phyloP scores from a whole-genome alignment of 2,329 filamentous ascomycete species.

The Dendrostoma leiphaemia region DNA sequence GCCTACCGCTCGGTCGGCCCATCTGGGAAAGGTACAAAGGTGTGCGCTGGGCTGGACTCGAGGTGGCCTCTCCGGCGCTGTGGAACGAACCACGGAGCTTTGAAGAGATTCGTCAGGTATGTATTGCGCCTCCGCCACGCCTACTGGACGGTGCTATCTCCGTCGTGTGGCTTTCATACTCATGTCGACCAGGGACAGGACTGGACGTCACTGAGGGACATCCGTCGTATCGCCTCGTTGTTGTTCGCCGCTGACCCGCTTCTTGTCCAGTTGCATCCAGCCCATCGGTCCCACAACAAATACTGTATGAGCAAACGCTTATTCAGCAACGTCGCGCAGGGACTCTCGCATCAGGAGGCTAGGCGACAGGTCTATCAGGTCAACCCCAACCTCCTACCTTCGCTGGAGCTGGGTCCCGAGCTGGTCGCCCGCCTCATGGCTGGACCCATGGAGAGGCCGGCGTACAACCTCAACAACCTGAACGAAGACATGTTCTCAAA shows the following conservation, averaged over 20 bases:
- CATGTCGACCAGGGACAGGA: not conserved
- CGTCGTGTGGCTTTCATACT: not conserved
- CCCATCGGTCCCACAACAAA: not conserved
- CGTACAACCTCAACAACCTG: not conserved
- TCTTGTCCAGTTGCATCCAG: not conserved
- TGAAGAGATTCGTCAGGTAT: not conserved
- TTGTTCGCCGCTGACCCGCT: not conserved
- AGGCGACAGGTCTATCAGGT: not conserved
- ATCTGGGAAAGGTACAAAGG: not conserved
- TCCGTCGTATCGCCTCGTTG: not conserved
- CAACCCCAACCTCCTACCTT: not conserved
- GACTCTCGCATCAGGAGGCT: not conserved
- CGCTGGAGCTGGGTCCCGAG: not conserved
- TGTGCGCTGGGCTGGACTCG: not conserved
- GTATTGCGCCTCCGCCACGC: not conserved
- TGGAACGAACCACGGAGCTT: conserved; percentile 1
- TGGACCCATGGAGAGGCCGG: not conserved
- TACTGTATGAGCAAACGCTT: not conserved
- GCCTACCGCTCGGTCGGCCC: not conserved
- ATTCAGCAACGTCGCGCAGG: not conserved
- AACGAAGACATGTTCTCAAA: not conserved
- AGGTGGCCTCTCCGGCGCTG: not conserved
- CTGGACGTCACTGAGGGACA: not conserved
- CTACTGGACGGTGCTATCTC: not conserved
- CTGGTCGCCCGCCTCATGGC: not conserved